A percentile compares a stretch with the other conserved stretches of the same genome.
Evolutionary conservation across 495 filamentous ascomycete genomes (phyloP).

Genomic region (Lichina pygmaea): DNA sequence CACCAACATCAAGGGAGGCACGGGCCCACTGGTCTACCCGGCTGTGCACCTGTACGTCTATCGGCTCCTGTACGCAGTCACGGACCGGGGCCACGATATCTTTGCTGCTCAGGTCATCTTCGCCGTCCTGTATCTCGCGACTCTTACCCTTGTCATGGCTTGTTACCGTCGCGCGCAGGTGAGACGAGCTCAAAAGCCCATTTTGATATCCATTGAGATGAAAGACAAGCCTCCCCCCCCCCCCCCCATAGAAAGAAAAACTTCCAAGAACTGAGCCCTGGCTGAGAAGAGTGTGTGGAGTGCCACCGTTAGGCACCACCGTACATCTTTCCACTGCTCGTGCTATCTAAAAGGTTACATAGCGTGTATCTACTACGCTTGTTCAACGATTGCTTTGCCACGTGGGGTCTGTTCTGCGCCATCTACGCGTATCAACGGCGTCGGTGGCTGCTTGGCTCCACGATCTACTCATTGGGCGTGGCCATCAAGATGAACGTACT

Average conservation of each 20-base stretch:
- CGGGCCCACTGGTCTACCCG: slow-evolving; percentile 83
- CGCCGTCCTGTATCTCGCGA: slow-evolving; percentile 44
- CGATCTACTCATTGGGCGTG: slow-evolving; percentile 52
- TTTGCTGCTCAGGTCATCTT: slow-evolving; percentile 59
- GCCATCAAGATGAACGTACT: slow-evolving; percentile 84
- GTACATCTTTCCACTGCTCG: slow-evolving; percentile 65
- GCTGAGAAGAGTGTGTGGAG: not conserved
- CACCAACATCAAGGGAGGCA: slow-evolving; percentile 56
- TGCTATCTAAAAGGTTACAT: slow-evolving; percentile 77
- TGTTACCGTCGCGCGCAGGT: slow-evolving; percentile 58
- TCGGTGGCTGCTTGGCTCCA: slow-evolving; percentile 40
- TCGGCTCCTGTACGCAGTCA: slow-evolving; percentile 48
- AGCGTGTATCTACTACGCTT: slow-evolving; percentile 77
- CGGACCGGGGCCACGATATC: slow-evolving; percentile 51
- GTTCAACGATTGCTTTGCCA: slow-evolving; percentile 86
- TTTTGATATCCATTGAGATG: not conserved
- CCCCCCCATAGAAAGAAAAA: not conserved
- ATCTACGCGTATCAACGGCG: slow-evolving; percentile 50
- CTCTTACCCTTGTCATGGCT: slow-evolving; percentile 46
- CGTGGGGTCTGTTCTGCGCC: slow-evolving; percentile 52
- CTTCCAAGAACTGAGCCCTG: too few relatives aligned
- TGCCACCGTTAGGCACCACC: slow-evolving; percentile 35
- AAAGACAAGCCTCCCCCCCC: not conserved
- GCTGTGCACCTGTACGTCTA: slow-evolving; percentile 86
- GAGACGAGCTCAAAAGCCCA: slow-evolving; percentile 2